Evolutionary conservation across 2,329 filamentous ascomycete genomes (phyloP).

Genomic region (Trichophyton equinum): DNA sequence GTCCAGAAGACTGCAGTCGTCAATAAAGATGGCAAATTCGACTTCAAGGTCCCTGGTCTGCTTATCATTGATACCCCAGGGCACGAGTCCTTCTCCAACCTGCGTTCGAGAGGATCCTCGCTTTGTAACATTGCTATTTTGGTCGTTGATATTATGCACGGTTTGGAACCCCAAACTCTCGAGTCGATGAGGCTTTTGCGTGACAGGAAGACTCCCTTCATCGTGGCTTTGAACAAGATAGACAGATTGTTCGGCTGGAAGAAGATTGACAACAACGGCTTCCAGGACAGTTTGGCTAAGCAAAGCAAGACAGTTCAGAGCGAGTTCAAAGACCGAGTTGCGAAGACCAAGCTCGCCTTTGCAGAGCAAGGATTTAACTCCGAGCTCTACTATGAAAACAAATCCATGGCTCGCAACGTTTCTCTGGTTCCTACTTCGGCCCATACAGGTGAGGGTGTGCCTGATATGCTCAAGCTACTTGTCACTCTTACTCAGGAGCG

Average conservation of each 20-base stretch:
- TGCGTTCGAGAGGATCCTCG: constrained; percentile 90
- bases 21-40: constrained; percentile 78
- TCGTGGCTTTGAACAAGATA: constrained; percentile 98
- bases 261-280: constrained; percentile 96
- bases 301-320: constrained; percentile 89
- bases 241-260: constrained; percentile 99
- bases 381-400: constrained; percentile 94
- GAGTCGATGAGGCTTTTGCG: constrained; percentile 93
- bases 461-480: constrained; percentile 95
- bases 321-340: constrained; percentile 82
- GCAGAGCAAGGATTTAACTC: constrained; percentile 96
- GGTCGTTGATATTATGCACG: constrained; percentile 99
- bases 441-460: constrained; percentile 97
- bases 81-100: constrained; percentile 99
- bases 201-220: constrained; percentile 92
- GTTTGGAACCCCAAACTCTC: constrained; percentile 88
- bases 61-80: constrained; percentile 96
- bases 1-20: constrained; percentile 85
- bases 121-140: constrained; percentile 99
- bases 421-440: constrained; percentile 96
- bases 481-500: constrained; percentile 86
- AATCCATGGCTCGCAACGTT: constrained; percentile 85
- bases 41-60: constrained; percentile 95
- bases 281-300: constrained; percentile 77
- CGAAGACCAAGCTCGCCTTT: constrained; percentile 86